Evolutionary conservation across 1,139 yeast genomes (phyloP).

Genomic region (Blastobotrys capitulatus): DNA sequence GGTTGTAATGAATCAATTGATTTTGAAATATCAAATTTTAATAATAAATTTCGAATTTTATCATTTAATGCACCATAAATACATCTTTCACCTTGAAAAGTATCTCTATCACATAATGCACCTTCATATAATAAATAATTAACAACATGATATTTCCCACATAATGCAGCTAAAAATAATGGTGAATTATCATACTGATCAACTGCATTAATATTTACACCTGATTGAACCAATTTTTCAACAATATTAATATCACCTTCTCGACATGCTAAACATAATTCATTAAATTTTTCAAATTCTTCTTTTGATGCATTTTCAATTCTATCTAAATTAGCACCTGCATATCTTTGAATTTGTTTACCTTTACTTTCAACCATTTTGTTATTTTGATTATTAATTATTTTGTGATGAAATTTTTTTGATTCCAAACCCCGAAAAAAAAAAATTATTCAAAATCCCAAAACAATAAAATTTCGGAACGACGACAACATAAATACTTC

Average conservation of each 20-base stretch:
- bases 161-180: slow-evolving; percentile 61
- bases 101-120: slow-evolving; percentile 72
- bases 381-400: no score
- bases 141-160: slow-evolving; percentile 68
- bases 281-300: slow-evolving; percentile 31
- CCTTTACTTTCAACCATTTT: background rate
- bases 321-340: slow-evolving; percentile 5
- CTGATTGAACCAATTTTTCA: slow-evolving; percentile 45
- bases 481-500: no score
- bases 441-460: background rate
- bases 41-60: slow-evolving; percentile 50
- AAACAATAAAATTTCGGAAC: background rate
- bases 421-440: background rate
- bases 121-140: slow-evolving; percentile 56
- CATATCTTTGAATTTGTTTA: slow-evolving; percentile 1
- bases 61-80: slow-evolving; percentile 74
- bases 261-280: slow-evolving; percentile 63
- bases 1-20: slow-evolving; percentile 67
- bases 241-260: slow-evolving; percentile 61
- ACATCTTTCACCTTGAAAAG: slow-evolving; percentile 75
- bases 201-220: slow-evolving; percentile 45
- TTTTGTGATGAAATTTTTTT: no score
- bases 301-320: slow-evolving; percentile 18
- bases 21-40: slow-evolving; percentile 61
- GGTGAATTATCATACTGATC: slow-evolving; percentile 77